These are phyloP conservation scores for Tritrichomonas musculus DNA, from an alignment of 208 protist genomes.

Conservation along the genomic window DNA sequence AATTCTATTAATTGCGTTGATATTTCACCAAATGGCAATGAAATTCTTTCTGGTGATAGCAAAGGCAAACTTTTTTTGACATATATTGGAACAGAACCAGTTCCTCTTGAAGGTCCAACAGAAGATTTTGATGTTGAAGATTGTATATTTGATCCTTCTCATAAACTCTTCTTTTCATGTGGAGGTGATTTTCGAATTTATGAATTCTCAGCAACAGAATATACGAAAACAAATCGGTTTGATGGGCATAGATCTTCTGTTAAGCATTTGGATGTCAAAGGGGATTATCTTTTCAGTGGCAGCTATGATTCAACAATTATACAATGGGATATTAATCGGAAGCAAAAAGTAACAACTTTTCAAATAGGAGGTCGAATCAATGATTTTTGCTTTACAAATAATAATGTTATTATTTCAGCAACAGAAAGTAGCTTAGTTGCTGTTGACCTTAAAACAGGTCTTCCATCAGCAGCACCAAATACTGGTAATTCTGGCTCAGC, in stretches of 20 bases:
- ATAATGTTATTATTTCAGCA: background rate
- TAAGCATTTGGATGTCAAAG: background rate
- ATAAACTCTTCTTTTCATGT: background rate
- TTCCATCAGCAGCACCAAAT: background rate
- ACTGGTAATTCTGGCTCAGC: background rate
- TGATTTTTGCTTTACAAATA: background rate
- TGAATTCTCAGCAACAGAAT: background rate
- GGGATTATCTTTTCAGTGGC: background rate
- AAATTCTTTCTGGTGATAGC: background rate
- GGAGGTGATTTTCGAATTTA: background rate
- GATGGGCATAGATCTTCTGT: background rate
- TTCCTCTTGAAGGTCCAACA: background rate
- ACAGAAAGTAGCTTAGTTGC: background rate
- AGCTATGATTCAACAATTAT: background rate
- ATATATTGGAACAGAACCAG: background rate
- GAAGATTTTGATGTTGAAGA: background rate
- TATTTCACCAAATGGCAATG: background rate
- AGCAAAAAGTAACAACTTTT: background rate
- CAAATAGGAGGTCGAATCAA: background rate
- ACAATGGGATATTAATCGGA: background rate
- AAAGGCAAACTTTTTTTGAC: background rate
- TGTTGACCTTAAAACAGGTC: background rate
- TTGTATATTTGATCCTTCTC: constrained; percentile 12
- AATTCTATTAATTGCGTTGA: background rate
- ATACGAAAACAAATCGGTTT: background rate